phyloP scores from a whole-genome alignment of 805 yeast genomes.

The Jamesozyma gamospora region DNA sequence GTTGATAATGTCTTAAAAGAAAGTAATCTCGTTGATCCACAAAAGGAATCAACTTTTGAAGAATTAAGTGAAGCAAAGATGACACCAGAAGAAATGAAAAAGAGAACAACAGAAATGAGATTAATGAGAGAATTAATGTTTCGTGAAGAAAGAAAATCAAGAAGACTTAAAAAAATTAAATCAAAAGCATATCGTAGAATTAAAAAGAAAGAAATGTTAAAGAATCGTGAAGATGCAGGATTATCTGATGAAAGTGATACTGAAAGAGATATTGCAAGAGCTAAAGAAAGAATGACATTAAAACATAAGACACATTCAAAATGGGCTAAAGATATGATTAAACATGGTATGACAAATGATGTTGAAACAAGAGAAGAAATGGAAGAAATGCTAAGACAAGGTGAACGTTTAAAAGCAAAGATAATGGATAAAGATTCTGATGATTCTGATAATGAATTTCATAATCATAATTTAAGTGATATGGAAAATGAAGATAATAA shows the following conservation, averaged over 20 bases:
- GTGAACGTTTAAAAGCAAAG: conserved; percentile 64
- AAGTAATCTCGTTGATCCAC: conserved; percentile 62
- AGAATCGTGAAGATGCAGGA: conserved; percentile 53
- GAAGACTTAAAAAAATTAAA: conserved; percentile 86
- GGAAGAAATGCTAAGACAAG: conserved; percentile 88
- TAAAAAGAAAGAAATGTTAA: conserved; percentile 71
- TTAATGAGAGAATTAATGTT: conserved; percentile 94
- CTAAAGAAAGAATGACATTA: conserved; percentile 84
- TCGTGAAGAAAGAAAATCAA: conserved; percentile 86
- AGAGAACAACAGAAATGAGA: conserved; percentile 73
- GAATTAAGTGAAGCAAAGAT: conserved; percentile 74
- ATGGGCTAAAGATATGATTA: conserved; percentile 88
- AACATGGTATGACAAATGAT: conserved; percentile 85
- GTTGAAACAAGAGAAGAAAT: conserved; percentile 73
- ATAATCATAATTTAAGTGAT: conserved; percentile 36
- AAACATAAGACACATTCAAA: conserved; percentile 79
- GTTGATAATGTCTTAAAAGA: conserved; percentile 50
- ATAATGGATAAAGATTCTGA: conserved; percentile 59
- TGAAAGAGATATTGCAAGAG: conserved; percentile 66
- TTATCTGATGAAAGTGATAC: conserved; percentile 40
- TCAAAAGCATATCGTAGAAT: conserved; percentile 82
- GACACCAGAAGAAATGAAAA: conserved; percentile 66
- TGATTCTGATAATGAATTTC: conserved; percentile 28
- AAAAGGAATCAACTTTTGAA: conserved; percentile 75
- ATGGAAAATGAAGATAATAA: conserved; percentile 39